Conservation (phyloP, 2,329 filamentous ascomycete genomes). For the Fusarium verticillioides region DNA sequence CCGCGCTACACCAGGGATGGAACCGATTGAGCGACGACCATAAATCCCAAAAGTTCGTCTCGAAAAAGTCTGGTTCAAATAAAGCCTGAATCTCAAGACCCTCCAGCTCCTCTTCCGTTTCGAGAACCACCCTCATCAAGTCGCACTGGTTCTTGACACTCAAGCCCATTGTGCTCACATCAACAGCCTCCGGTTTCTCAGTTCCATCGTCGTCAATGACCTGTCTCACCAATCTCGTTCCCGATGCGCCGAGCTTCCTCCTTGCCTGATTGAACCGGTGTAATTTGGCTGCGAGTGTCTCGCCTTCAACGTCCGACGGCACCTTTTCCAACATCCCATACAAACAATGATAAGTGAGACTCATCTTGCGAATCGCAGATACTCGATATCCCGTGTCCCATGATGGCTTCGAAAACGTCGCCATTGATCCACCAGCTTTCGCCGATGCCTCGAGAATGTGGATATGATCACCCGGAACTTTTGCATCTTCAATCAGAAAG, state of each 20-base stretch:
- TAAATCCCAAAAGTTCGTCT: slow-evolving; percentile 45
- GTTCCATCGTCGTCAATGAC: slow-evolving; percentile 22
- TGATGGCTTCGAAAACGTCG: slow-evolving; percentile 33
- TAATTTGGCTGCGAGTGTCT: slow-evolving; percentile 41
- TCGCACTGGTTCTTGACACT: slow-evolving; percentile 46
- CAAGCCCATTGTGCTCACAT: slow-evolving; percentile 43
- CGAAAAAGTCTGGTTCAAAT: slow-evolving; percentile 43
- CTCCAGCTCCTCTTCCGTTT: slow-evolving; percentile 42
- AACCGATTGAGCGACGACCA: slow-evolving; percentile 45
- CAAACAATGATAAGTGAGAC: slow-evolving; percentile 41
- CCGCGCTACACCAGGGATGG: slow-evolving; percentile 45
- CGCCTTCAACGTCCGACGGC: slow-evolving; percentile 32
- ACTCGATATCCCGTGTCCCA: slow-evolving; percentile 43
- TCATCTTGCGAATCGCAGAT: slow-evolving; percentile 44
- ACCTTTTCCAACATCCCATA: slow-evolving; percentile 44
- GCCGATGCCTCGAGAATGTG: slow-evolving; percentile 43
- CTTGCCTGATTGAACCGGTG: slow-evolving; percentile 39
- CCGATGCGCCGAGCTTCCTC: slow-evolving; percentile 40
- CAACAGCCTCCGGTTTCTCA: slow-evolving; percentile 40
- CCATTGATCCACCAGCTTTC: slow-evolving; percentile 42
- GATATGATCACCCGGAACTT: slow-evolving; percentile 40
- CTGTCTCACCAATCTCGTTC: slow-evolving; percentile 41
- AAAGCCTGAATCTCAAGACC: slow-evolving; percentile 43
- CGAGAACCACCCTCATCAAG: slow-evolving; percentile 44
- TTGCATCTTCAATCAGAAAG: slow-evolving; percentile 42